phyloP scores from a whole-genome alignment of 208 protist species.

The Acanthamoeba castellanii region DNA sequence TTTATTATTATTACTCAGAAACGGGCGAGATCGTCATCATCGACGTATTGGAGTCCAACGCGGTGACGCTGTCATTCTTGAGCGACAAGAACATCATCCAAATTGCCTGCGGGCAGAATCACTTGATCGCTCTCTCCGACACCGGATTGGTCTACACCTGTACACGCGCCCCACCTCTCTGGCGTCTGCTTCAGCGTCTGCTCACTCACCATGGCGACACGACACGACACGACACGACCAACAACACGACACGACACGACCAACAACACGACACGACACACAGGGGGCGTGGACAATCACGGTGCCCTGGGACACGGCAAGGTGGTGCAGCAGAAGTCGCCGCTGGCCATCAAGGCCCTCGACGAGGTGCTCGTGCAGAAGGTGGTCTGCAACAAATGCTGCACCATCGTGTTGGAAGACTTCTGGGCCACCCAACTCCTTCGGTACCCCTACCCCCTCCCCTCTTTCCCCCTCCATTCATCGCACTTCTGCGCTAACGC shows the following conservation, averaged over 20 bases:
- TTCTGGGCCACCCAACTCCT: constrained; percentile 35
- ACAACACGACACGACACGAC: too few species aligned
- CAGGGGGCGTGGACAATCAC: constrained; percentile 37
- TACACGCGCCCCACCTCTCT: neutral
- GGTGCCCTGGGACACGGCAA: constrained; percentile 49
- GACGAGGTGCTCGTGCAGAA: constrained; percentile 45
- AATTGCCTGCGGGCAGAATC: constrained; percentile 46
- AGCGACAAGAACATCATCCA: constrained; percentile 28
- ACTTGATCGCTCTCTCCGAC: constrained; percentile 35
- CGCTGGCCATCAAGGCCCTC: constrained; percentile 56
- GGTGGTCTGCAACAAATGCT: constrained; percentile 49
- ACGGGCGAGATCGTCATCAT: constrained; percentile 39
- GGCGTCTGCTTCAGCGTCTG: neutral
- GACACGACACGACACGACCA: too few species aligned
- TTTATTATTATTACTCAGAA: neutral
- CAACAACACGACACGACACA: too few species aligned
- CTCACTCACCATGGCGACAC: neutral
- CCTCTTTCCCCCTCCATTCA: neutral
- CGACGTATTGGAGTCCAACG: constrained; percentile 9
- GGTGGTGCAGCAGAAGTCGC: constrained; percentile 15
- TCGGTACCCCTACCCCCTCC: neutral
- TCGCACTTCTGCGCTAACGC: neutral
- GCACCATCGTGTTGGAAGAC: constrained; percentile 47
- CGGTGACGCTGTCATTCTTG: neutral
- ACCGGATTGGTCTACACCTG: constrained; percentile 49